Conservation (phyloP, 345 rosid genomes). For the Gossypium stocksii region DNA sequence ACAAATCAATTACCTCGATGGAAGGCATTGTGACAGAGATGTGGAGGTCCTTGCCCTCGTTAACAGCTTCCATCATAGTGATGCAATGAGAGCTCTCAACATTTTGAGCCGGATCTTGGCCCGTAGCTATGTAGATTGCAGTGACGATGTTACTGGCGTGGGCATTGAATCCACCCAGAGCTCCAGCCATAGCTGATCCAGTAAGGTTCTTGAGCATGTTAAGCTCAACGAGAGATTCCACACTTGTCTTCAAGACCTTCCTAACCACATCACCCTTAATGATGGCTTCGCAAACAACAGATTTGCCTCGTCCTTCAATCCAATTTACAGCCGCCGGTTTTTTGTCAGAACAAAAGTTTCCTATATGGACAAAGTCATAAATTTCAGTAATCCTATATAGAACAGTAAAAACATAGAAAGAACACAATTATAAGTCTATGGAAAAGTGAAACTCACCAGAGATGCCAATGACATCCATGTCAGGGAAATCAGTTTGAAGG, state of each 20-base stretch:
- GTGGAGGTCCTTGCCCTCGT: slow-evolving; percentile 61
- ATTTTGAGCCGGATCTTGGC: slow-evolving; percentile 76
- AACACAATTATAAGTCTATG: neutral
- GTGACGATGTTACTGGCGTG: slow-evolving; percentile 65
- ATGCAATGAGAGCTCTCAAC: slow-evolving; percentile 72
- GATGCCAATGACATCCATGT: slow-evolving; percentile 65
- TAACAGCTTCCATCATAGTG: slow-evolving; percentile 72
- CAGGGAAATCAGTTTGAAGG: slow-evolving; percentile 56
- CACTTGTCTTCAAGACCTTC: slow-evolving; percentile 59
- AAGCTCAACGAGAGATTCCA: slow-evolving; percentile 60
- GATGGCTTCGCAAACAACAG: slow-evolving; percentile 67
- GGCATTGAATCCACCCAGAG: slow-evolving; percentile 75
- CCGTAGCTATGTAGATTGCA: slow-evolving; percentile 59
- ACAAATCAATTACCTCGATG: slow-evolving; percentile 27
- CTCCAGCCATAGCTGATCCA: slow-evolving; percentile 73
- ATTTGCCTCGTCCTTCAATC: slow-evolving; percentile 75
- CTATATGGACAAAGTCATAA: slow-evolving; percentile 23
- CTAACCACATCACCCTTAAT: slow-evolving; percentile 56
- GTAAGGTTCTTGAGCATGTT: slow-evolving; percentile 69
- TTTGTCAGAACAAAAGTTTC: slow-evolving; percentile 68
- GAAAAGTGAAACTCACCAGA: slow-evolving; percentile 33
- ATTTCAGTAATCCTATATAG: neutral
- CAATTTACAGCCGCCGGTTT: slow-evolving; percentile 72
- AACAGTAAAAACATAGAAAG: neutral
- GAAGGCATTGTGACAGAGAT: slow-evolving; percentile 71